Conservation (phyloP, 2,329 filamentous ascomycete species). For the Penicillium polonicum region DNA sequence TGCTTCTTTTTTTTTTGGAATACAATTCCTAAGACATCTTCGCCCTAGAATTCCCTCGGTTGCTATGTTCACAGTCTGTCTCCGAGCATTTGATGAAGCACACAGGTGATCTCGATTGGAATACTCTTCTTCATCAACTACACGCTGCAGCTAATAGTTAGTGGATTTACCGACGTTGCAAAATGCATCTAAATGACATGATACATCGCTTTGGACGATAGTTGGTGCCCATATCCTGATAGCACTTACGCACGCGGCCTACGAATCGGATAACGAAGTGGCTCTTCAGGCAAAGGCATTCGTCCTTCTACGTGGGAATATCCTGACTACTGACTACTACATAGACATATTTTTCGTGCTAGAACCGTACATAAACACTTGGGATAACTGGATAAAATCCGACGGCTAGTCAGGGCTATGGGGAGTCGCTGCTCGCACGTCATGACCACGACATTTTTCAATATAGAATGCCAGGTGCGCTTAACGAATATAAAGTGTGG, state of each 20-base stretch:
- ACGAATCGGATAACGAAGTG: background rate
- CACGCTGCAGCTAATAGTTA: background rate
- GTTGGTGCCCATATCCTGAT: background rate
- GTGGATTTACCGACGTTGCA: background rate
- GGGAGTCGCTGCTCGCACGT: too few relatives aligned
- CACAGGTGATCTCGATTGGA: background rate
- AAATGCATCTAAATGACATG: background rate
- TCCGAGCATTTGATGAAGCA: background rate
- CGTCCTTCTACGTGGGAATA: too few relatives aligned
- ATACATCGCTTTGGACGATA: background rate
- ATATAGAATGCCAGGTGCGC: background rate
- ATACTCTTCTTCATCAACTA: background rate
- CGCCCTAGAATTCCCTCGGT: background rate
- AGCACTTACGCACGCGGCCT: background rate
- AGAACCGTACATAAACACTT: too few relatives aligned
- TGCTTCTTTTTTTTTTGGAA: background rate
- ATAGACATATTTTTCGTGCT: too few relatives aligned
- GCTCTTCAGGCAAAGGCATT: too few relatives aligned
- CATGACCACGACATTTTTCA: background rate
- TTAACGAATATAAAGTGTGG: background rate
- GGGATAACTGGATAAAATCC: too few relatives aligned
- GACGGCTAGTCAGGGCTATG: too few relatives aligned
- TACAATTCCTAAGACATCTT: background rate
- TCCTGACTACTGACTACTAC: too few relatives aligned
- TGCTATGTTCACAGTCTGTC: background rate